Conservation (phyloP, 371 early-diverging fungal genomes). For the Funneliformis caledonium region DNA sequence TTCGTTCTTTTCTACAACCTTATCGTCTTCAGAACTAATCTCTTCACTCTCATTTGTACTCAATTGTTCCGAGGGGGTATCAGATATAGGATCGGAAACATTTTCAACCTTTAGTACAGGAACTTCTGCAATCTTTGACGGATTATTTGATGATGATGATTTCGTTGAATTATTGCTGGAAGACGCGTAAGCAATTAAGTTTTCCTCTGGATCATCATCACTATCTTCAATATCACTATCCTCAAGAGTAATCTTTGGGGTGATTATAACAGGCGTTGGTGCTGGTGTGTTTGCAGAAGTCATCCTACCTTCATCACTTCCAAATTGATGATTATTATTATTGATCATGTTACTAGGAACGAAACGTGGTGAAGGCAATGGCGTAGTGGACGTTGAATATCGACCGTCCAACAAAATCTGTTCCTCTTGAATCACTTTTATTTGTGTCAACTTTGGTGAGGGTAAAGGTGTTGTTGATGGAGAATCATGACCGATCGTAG, state of each 20-base stretch:
- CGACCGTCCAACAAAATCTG: background rate
- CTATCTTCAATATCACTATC: background rate
- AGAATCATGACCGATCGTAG: background rate
- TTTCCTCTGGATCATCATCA: conserved; percentile 12
- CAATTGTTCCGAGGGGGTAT: conserved; percentile 14
- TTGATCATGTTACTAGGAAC: background rate
- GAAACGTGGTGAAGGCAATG: background rate
- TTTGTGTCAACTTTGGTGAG: background rate
- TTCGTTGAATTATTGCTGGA: background rate
- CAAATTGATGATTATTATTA: background rate
- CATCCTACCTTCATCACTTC: background rate
- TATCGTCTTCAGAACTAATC: conserved; percentile 22
- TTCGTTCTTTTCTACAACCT: background rate
- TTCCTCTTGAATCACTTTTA: background rate
- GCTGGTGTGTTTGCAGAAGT: background rate
- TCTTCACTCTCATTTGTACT: conserved; percentile 21
- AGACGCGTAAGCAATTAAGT: background rate
- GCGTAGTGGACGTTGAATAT: background rate
- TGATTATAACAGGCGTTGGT: background rate
- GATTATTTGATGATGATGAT: background rate
- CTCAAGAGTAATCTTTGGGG: background rate
- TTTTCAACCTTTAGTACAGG: background rate
- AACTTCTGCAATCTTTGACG: background rate
- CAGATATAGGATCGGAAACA: background rate
- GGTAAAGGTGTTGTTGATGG: conserved; percentile 11